Percentiles rank a stretch among this genome's conserved stretches.
phyloP scores from a whole-genome alignment of 2,329 filamentous ascomycete genomes.

The Colletotrichum nymphaeae region DNA sequence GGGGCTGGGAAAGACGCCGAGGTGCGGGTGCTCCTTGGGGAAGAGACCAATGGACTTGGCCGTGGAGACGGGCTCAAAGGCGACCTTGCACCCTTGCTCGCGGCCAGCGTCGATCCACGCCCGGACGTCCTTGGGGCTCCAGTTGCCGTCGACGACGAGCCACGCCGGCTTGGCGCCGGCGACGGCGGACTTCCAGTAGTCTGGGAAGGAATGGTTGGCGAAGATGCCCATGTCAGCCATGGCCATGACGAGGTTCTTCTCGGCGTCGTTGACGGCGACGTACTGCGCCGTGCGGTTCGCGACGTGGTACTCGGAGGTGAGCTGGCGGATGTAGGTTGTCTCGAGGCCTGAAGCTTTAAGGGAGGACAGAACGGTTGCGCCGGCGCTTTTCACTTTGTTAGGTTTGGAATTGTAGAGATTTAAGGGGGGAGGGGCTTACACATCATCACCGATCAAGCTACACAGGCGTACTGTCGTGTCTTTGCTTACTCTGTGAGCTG shows the following conservation, averaged over 20 bases:
- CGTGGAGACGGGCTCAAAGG: conserved; percentile 90
- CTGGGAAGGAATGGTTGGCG: conserved; percentile 62
- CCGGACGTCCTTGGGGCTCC: conserved; percentile 74
- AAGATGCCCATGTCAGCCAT: conserved; percentile 97
- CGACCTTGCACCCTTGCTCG: conserved; percentile 67
- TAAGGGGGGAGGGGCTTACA: conserved; percentile 55
- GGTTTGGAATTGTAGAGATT: too few species aligned
- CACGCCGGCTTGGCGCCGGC: conserved; percentile 72
- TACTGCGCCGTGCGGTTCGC: conserved; percentile 86
- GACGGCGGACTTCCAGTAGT: conserved; percentile 71
- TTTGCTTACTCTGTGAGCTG: conserved; percentile 76
- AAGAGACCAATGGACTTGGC: conserved; percentile 82
- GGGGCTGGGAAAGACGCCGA: conserved; percentile 68
- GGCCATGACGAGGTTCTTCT: conserved; percentile 87
- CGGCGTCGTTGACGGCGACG: conserved; percentile 85
- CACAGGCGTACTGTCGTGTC: conserved; percentile 75
- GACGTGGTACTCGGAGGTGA: conserved; percentile 59
- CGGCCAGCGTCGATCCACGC: conserved; percentile 75
- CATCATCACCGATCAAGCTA: conserved; percentile 84
- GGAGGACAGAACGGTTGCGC: conserved; percentile 76
- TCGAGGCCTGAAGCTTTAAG: conserved; percentile 74
- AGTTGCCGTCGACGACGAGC: conserved; percentile 90
- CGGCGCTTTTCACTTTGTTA: conserved; percentile 63
- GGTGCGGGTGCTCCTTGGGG: conserved; percentile 51
- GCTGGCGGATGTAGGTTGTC: conserved; percentile 69